Base-by-base conservation (phyloP, 1,139 yeast species). In the Saccharomycopsis crataegensis region DNA sequence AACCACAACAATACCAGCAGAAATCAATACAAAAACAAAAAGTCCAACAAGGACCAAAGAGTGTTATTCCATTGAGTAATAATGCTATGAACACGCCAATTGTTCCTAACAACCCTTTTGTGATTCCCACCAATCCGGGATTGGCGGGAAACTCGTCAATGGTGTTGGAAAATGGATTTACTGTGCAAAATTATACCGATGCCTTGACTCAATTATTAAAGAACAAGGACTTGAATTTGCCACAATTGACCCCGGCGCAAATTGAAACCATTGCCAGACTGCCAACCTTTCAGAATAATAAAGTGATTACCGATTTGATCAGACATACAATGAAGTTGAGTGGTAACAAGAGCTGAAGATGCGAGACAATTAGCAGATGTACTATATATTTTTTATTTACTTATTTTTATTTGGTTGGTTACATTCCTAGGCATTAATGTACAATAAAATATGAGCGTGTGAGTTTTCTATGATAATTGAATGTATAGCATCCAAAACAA, bases 211-310 rank as follows among this genome's bases (percentile, higher is more conserved):
- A 43, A 6, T 51, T 56, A 38, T 17, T 56, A 12, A 46, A 51
- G 42, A 56, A 54, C 22, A 51, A 46, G 38, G 46, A 51, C 9
- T 46, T 56, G 44, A 53, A 53, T 40, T 47, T 56, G 8, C 57
- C 58, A 6, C 47, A 44, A 16, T 40, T 56, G 11, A 48, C 55
- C 12, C 58, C 58, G 16, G 48, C 28, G 14, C 58, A 56, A 38
- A 52, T 56, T 11, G 53, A 50, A n/a, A 49, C 50, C 11, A 46
- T 56, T 43, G 57, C 54, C 8, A 34, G 43, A 42, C 49, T 43
- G 36, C 58, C 58, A 8, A 49, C 54, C 22, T 56, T 56, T 40
- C 57, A 56, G 40, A 56, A 56, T 43, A 56, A 56, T 40, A 51
- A 55, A 33, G 36, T 53, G 31, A 51, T 56, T n/a, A 51, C 57